These are phyloP conservation scores for Tritrichomonas musculus DNA, from an alignment of 208 protist species.

Conservation along the genomic window DNA sequence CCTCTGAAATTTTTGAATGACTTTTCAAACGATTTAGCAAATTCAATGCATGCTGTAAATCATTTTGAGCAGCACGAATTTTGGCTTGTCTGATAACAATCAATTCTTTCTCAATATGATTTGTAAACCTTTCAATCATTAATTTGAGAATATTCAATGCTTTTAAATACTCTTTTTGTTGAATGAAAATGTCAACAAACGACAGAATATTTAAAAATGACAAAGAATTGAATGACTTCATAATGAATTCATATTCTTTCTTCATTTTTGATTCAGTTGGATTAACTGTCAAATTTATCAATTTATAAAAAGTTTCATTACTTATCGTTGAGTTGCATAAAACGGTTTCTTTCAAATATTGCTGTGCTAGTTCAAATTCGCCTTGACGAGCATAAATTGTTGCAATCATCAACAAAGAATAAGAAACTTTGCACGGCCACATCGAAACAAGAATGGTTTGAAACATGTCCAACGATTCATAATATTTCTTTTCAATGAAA, in stretches of 20 bases:
- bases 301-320: too few species aligned
- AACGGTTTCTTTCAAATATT: too few species aligned
- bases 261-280: too few species aligned
- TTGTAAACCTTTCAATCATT: background rate
- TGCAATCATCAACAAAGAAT: too few species aligned
- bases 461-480: background rate
- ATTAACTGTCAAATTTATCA: too few species aligned
- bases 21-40: background rate
- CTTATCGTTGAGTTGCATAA: too few species aligned
- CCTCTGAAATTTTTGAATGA: background rate
- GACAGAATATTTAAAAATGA: too few species aligned
- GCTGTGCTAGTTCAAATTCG: too few species aligned
- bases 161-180: background rate
- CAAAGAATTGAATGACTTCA: too few species aligned
- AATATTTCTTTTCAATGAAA: background rate
- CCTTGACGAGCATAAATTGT: too few species aligned
- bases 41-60: background rate
- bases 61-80: background rate
- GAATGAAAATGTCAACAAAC: background rate
- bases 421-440: background rate
- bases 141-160: background rate
- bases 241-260: too few species aligned
- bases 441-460: background rate
- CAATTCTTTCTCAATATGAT: background rate
- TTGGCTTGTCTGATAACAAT: background rate